phyloP scores from a whole-genome alignment of 75 land plant species.

The Picea glauca region DNA sequence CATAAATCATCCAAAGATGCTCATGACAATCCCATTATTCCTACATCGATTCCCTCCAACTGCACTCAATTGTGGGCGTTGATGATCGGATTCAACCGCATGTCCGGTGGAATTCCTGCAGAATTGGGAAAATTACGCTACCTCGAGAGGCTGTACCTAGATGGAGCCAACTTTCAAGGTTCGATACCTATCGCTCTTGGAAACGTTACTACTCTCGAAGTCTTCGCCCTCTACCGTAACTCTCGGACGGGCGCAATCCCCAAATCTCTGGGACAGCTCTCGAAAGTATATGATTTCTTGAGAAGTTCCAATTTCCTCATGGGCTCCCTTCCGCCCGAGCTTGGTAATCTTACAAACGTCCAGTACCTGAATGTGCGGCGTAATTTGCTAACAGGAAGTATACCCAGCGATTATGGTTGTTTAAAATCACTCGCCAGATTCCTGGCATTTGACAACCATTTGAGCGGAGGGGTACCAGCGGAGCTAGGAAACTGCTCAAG shows the following conservation, averaged over 20 bases:
- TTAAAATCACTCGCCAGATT: constrained; percentile 29
- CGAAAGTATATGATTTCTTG: constrained; percentile 22
- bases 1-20: no score
- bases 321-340: constrained; percentile 55
- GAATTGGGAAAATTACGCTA: neutral
- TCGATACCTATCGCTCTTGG: constrained; percentile 55
- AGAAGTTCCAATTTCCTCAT: constrained; percentile 48
- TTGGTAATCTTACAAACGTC: constrained; percentile 37
- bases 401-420: constrained; percentile 45
- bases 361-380: constrained; percentile 30
- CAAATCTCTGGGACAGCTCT: constrained; percentile 31
- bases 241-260: constrained; percentile 67
- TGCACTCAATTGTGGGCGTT: neutral
- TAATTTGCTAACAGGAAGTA: constrained; percentile 42
- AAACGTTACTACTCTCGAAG: constrained; percentile 24
- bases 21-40: neutral
- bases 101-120: neutral
- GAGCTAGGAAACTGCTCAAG: constrained; percentile 49
- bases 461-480: constrained; percentile 61
- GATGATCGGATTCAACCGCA: neutral
- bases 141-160: neutral
- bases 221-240: constrained; percentile 42
- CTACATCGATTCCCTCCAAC: neutral
- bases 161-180: neutral
- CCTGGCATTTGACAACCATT: constrained; percentile 30